Evolutionary conservation across 148 eudicot species (phyloP), one percentile per base, ranked within the genome.

Genomic region (Chenopodium quinoa): DNA sequence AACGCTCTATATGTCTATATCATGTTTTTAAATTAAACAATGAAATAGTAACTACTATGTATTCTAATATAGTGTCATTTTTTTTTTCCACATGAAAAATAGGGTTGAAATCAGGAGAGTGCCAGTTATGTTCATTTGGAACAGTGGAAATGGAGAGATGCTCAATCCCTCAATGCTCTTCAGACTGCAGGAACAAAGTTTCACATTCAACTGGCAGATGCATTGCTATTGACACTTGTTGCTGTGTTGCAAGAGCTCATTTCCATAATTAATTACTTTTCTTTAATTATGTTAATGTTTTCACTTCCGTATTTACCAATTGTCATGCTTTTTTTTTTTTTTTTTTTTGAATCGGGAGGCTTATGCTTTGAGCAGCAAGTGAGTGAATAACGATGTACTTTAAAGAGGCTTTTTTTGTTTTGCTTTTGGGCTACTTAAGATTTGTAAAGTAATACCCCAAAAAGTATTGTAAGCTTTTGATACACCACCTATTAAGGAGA

Each of bases 181-280:
- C 84, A 40, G 75, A 77, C 63, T 84, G 86, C 64, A 56, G 32
- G 52, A 75, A 40, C 71, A 81, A 81, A 77, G 86, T 84, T 9
- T 23, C 84, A 3, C 86, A 79, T 14, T 84, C 84, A 32, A 77
- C 83, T 0, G 86, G 86, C n/a, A 84, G 46, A 78, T 84, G 86
- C 54, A 84, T 84, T 62, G 86, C 86, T 23, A 84, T 84, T 0
- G 86, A 84, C 78, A 84, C 86, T 72, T 84, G 86, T 72, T 84
- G 86, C 60, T 84, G 86, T 48, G 78, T 81, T 22, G 68, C 74
- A 34, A 65, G 86, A 37, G 46, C 78, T 44, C 40, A 27, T 23
- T 17, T 52, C 13, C 81, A 44, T 31, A 71, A 74, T 54, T 79
- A 25, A 37, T 19, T 27, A 37, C 44, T 37, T 37, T 37, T 37